Percentiles rank a stretch among this genome's conserved stretches.
These are phyloP conservation scores for Heritiera littoralis DNA, from an alignment of 345 rosid genomes.

Conservation along the genomic window DNA sequence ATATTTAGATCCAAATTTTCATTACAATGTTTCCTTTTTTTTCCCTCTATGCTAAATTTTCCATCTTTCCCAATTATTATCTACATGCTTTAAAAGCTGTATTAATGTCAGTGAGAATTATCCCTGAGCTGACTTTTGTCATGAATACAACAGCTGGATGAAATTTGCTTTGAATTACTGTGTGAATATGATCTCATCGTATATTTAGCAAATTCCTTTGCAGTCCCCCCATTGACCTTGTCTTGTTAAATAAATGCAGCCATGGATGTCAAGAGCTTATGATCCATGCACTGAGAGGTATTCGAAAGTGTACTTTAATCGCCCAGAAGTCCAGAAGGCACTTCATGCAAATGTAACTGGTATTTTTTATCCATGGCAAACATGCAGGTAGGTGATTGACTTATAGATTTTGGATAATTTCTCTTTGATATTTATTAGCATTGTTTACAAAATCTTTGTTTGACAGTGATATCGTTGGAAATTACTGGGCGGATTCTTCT, in stretches of 20 bases:
- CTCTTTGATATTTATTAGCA: neutral
- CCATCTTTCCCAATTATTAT: neutral
- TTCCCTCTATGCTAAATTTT: neutral
- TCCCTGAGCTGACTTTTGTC: neutral
- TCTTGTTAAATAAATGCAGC: slow-evolving; percentile 40
- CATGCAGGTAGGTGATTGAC: slow-evolving; percentile 64
- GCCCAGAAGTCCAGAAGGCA: slow-evolving; percentile 85
- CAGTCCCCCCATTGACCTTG: neutral
- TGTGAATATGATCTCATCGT: slow-evolving; percentile 6
- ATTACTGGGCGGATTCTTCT: slow-evolving; percentile 81
- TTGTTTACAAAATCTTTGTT: slow-evolving; percentile 13
- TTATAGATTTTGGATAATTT: neutral
- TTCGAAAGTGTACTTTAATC: slow-evolving; percentile 74
- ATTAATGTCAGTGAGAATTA: neutral
- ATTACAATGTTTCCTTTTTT: neutral
- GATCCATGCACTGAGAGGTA: slow-evolving; percentile 96
- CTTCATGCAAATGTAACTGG: slow-evolving; percentile 86
- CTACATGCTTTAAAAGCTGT: neutral
- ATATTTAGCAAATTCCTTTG: neutral
- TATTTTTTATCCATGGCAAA: slow-evolving; percentile 70
- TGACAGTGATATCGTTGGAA: slow-evolving; percentile 63
- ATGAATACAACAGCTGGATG: neutral
- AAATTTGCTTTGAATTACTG: neutral
- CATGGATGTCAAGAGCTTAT: slow-evolving; percentile 95
- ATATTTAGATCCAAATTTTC: neutral